Base-by-base conservation (phyloP, 2,329 filamentous ascomycete genomes). In the Fusarium sp. region DNA sequence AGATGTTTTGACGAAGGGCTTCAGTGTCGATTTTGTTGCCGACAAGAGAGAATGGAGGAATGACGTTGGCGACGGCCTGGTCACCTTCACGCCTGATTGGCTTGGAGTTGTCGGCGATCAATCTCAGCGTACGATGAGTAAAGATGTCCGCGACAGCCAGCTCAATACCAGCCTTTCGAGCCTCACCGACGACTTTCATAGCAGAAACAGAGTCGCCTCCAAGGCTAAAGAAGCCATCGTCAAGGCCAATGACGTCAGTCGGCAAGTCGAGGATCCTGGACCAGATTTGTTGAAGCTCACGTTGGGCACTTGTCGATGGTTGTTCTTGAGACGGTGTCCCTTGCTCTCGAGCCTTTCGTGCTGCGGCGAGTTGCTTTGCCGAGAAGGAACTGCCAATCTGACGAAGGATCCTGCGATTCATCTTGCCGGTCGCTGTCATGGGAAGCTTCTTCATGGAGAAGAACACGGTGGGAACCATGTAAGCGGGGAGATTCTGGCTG, bases 121-220 rank as follows among this genome's bases (percentile, higher is more conserved):
- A 3, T 32, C 57, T 37, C 20, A 64, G 6, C 3, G 45, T 52
- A 11, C 61, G 61, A n/a, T 64, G 48, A 4, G n/a, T 43, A 34
- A 88, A 87, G 20, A 87, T 83, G 30, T 85, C 82, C 1, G 83
- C 83, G 2, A 88, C 86, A 3, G 80, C 84, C 20, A 88, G 63
- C 8, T 80, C 67, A 34, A 87, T 74, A 1, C 82, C 83, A 35
- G 82, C 77, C 27, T 81, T 78, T 43, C 85, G 78, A 4, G 84
- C 83, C 30, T 82, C 81, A 18, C 85, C 82, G 5, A 87, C 87
- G 3, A 89, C 75, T 67, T 83, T 86, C 84, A 88, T 89, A 2
- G 86, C 86, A 0, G 81, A 73, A 3, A 88, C 82, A 1, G 87
- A 88, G 75, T 88, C 85, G 23, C 87, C 87, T 8, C 87, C 87